phyloP scores from a whole-genome alignment of 2,329 filamentous ascomycete species.

The Aspergillus novoparasiticus region DNA sequence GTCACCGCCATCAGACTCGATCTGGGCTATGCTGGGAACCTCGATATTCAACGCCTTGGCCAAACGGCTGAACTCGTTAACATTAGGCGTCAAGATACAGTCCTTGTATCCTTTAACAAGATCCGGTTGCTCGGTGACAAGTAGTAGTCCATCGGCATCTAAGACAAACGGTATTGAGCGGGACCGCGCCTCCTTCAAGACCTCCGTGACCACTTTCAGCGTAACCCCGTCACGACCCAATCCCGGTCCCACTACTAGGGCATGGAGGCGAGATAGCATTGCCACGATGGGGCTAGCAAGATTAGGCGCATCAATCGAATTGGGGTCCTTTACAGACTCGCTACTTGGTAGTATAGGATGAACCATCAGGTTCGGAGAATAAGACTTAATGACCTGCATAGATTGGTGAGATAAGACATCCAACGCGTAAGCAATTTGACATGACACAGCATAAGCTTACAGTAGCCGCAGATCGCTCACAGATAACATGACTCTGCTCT shows the following conservation, averaged over 20 bases:
- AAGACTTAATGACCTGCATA: constrained; percentile 84
- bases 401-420: not conserved
- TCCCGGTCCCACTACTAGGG: constrained; percentile 89
- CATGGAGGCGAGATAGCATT: constrained; percentile 85
- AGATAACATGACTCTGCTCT: constrained; percentile 77
- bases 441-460: constrained; percentile 28
- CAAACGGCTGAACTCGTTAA: constrained; percentile 85
- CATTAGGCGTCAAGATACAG: constrained; percentile 90
- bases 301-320: constrained; percentile 55
- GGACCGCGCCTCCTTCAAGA: constrained; percentile 77
- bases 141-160: constrained; percentile 83
- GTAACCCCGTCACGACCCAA: constrained; percentile 88
- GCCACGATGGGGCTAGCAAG: constrained; percentile 71
- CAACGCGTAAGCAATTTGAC: not conserved
- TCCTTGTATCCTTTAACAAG: constrained; percentile 78
- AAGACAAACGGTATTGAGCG: constrained; percentile 76
- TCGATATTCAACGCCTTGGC: constrained; percentile 75
- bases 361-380: constrained; percentile 98
- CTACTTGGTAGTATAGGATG: constrained; percentile 91
- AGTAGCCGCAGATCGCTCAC: constrained; percentile 79
- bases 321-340: constrained; percentile 51
- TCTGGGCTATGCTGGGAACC: constrained; percentile 42
- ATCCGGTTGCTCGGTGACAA: constrained; percentile 75
- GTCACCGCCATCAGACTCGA: constrained; percentile 40
- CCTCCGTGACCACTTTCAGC: constrained; percentile 78